phyloP scores from a whole-genome alignment of 2,329 filamentous ascomycete species.

The Nemania serpens region DNA sequence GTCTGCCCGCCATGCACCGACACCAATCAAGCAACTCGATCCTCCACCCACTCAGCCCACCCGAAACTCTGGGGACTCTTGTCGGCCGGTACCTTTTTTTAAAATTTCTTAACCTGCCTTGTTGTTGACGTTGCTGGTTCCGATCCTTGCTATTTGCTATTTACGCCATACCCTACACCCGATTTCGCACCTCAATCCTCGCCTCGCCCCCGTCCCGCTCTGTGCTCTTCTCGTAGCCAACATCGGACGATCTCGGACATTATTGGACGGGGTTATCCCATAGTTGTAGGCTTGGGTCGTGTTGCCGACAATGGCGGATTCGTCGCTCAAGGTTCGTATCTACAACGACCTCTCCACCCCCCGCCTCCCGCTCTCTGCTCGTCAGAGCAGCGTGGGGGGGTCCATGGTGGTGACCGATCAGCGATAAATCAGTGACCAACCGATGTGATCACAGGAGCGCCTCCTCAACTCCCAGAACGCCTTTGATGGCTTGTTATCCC shows the following conservation, averaged over 20 bases:
- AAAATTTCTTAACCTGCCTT: neutral
- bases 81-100: conserved; percentile 31
- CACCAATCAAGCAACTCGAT: conserved; percentile 24
- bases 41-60: conserved; percentile 15
- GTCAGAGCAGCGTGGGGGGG: neutral
- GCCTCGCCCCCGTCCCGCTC: neutral
- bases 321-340: conserved; percentile 53
- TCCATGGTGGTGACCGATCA: neutral
- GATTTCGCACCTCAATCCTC: neutral
- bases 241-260: neutral
- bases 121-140: neutral
- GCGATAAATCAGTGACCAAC: conserved; percentile 32
- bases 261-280: neutral
- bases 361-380: conserved; percentile 27
- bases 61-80: conserved; percentile 1
- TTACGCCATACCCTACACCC: neutral
- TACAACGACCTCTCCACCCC: conserved; percentile 7
- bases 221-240: neutral
- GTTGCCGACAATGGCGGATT: conserved; percentile 46
- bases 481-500: conserved; percentile 83
- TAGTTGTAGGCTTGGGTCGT: neutral
- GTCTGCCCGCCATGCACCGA: conserved; percentile 11
- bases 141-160: neutral
- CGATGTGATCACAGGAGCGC: conserved; percentile 51
- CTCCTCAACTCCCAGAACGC: conserved; percentile 68